phyloP scores from a whole-genome alignment of 345 rosid genomes.

The Citrus inodora region DNA sequence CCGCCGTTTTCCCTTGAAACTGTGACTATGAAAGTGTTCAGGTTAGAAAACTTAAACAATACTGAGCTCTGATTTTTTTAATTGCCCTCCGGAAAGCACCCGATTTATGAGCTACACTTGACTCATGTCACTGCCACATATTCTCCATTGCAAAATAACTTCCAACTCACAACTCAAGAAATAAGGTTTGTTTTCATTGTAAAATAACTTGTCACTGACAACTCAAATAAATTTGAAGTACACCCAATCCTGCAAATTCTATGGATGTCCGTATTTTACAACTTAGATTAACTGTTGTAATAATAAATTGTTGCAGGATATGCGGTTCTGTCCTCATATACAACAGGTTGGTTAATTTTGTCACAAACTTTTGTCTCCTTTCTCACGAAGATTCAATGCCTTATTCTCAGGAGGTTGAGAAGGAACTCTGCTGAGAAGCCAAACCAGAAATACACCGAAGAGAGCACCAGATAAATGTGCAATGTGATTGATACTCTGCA shows the following conservation, averaged over 20 bases:
- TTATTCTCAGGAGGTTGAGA: slow-evolving; percentile 37
- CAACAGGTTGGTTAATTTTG: background rate
- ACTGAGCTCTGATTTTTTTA: too few relatives aligned
- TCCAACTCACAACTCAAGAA: too few relatives aligned
- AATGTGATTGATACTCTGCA: slow-evolving; percentile 83
- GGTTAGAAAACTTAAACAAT: too few relatives aligned
- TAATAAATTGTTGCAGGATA: background rate
- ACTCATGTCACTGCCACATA: background rate
- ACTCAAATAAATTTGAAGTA: background rate
- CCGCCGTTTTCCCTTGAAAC: too few relatives aligned
- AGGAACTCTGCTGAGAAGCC: slow-evolving; percentile 80
- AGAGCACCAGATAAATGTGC: slow-evolving; percentile 96
- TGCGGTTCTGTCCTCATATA: slow-evolving; percentile 1
- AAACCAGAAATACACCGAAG: slow-evolving; percentile 72
- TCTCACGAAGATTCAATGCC: slow-evolving; percentile 21
- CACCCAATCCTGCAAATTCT: background rate
- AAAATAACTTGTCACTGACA: background rate
- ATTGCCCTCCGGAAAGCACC: too few relatives aligned
- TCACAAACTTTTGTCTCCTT: slow-evolving; percentile 16
- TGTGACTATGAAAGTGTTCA: too few relatives aligned
- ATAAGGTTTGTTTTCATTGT: too few relatives aligned
- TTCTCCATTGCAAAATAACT: background rate
- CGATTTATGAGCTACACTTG: too few relatives aligned
- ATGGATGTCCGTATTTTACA: background rate
- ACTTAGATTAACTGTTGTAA: background rate